phyloP scores from a whole-genome alignment of 139 green algal genomes.

The Chlorella sp. region DNA sequence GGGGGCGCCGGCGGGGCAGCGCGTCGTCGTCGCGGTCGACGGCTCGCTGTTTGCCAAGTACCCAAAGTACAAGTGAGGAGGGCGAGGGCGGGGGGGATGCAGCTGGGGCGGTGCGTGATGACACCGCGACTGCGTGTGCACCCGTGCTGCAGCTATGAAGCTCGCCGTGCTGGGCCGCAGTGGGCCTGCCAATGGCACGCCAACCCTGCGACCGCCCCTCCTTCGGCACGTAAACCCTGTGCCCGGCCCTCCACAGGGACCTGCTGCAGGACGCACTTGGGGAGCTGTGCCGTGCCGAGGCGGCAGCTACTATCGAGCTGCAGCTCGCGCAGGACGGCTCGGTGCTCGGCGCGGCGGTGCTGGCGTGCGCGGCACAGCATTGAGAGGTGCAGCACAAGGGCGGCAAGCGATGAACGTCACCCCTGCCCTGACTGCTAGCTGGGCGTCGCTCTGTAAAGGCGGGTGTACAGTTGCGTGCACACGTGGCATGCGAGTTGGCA shows the following conservation, averaged over 20 bases:
- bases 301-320: constrained; percentile 19
- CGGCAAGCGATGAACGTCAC: no score
- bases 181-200: background rate
- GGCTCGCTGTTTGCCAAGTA: constrained; percentile 70
- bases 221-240: background rate
- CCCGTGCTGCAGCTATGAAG: background rate
- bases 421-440: no score
- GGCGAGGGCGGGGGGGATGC: background rate
- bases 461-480: no score
- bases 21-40: constrained; percentile 64
- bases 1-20: background rate
- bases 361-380: constrained; percentile 19
- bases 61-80: constrained; percentile 35
- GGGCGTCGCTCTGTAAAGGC: no score
- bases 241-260: constrained; percentile 1
- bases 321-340: constrained; percentile 28
- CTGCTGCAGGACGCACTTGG: constrained; percentile 30
- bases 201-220: background rate
- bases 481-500: no score
- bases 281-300: constrained; percentile 27
- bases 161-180: background rate
- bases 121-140: background rate
- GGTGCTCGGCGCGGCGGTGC: constrained; percentile 27
- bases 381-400: constrained; percentile 1
- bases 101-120: background rate